Percentiles rank a stretch among this genome's conserved stretches.
Evolutionary conservation across 139 green algal genomes (phyloP).

Genomic region (Microglena sp.): DNA sequence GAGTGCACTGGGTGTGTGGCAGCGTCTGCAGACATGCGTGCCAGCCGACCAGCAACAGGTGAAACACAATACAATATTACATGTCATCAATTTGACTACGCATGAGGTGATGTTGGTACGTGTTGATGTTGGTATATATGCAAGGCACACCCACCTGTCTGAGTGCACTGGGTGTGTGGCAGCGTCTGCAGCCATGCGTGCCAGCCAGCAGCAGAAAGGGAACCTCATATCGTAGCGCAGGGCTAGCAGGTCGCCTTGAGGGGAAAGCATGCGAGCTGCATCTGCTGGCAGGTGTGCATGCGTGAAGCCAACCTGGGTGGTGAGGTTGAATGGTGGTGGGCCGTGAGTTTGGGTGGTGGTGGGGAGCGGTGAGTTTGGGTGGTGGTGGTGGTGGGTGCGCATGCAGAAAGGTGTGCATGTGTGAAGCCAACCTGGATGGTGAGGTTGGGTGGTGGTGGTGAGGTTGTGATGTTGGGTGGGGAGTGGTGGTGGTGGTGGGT

Average conservation of each 20-base stretch:
- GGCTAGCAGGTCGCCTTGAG: constrained; percentile 27
- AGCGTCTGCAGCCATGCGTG: constrained; percentile 25
- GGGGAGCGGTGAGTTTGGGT: too few species aligned
- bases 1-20: too few species aligned
- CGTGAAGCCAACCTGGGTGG: constrained; percentile 26
- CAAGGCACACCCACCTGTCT: not conserved
- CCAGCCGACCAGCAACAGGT: not conserved
- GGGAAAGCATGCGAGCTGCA: constrained; percentile 34
- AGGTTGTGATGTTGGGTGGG: too few species aligned
- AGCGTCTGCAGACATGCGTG: not conserved
- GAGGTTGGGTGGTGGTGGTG: too few species aligned
- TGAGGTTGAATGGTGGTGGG: too few species aligned
- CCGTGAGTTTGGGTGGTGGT: too few species aligned
- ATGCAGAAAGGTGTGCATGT: too few species aligned
- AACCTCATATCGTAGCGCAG: constrained; percentile 54
- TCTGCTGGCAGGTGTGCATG: constrained; percentile 20
- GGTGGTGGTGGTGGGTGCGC: too few species aligned
- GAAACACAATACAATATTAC: not conserved
- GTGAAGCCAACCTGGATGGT: too few species aligned
- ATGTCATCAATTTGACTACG: too few species aligned
- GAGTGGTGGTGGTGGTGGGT: too few species aligned
- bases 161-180: not conserved
- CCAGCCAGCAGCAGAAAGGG: constrained; percentile 60
- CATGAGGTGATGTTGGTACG: too few species aligned
- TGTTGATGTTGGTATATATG: not conserved